Percentiles rank a stretch among this genome's conserved stretches.
phyloP scores from a whole-genome alignment of 1,139 yeast genomes.

The Taphrina sp. region DNA sequence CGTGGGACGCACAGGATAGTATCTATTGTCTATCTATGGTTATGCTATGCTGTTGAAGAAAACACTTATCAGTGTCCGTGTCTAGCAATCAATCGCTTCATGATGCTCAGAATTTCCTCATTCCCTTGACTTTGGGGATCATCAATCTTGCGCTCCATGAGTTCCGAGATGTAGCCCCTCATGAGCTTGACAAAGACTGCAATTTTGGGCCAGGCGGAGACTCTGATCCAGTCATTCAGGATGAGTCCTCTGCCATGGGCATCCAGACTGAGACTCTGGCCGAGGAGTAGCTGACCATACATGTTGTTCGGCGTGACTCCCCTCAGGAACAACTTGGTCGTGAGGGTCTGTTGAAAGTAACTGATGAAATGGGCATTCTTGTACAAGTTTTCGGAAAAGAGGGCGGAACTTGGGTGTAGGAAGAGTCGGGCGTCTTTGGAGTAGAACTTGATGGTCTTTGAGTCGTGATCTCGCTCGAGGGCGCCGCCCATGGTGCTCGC shows the following conservation, averaged over 20 bases:
- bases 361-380: constrained; percentile 42
- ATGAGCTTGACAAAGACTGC: constrained; percentile 78
- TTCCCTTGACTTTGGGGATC: constrained; percentile 3
- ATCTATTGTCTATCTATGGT: no score
- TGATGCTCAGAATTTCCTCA: constrained; percentile 1
- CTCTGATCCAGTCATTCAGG: constrained; percentile 75
- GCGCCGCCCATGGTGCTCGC: constrained; percentile 72
- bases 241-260: constrained; percentile 50
- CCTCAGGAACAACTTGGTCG: constrained; percentile 66
- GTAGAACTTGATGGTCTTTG: constrained; percentile 63
- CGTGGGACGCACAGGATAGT: no score
- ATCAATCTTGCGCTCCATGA: constrained; percentile 18
- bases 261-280: constrained; percentile 71
- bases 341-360: constrained; percentile 48
- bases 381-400: constrained; percentile 51
- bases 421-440: constrained; percentile 55
- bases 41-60: no score
- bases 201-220: constrained; percentile 89
- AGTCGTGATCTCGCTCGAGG: constrained; percentile 79
- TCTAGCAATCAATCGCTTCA: constrained; percentile 14
- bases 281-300: constrained; percentile 70
- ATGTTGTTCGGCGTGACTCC: constrained; percentile 78
- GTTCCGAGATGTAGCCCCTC: constrained; percentile 43
- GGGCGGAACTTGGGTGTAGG: constrained; percentile 76
- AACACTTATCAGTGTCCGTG: constrained; percentile 21